These are phyloP conservation scores for Pleoardoris graminearum DNA, from an alignment of 2,329 filamentous ascomycete genomes.

Conservation along the genomic window DNA sequence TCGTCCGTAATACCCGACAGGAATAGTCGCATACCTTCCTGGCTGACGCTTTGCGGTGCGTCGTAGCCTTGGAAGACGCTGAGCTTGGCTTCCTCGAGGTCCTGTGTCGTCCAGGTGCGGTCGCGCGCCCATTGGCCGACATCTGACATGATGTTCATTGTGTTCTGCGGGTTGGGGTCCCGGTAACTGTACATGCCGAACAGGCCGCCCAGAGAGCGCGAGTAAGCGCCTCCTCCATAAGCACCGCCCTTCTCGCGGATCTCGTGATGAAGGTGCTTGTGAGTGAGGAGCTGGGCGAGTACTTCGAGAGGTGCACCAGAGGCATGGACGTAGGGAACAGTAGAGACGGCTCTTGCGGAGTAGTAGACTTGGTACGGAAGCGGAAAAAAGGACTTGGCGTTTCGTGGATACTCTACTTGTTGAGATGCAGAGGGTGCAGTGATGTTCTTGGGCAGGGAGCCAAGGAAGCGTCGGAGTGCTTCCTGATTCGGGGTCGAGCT, in stretches of 20 bases:
- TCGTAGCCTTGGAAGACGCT: constrained; percentile 91
- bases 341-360: constrained; percentile 78
- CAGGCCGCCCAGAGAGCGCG: constrained; percentile 75
- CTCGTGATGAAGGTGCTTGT: constrained; percentile 95
- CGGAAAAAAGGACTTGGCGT: constrained; percentile 81
- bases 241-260: constrained; percentile 97
- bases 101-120: constrained; percentile 76
- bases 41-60: constrained; percentile 82
- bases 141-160: constrained; percentile 78
- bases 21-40: constrained; percentile 86
- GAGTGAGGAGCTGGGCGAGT: constrained; percentile 86
- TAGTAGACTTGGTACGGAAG: constrained; percentile 98
- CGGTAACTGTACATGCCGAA: constrained; percentile 98
- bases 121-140: constrained; percentile 83
- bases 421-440: constrained; percentile 33
- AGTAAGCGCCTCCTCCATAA: constrained; percentile 89
- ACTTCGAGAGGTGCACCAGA: constrained; percentile 82
- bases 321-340: constrained; percentile 77
- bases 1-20: constrained; percentile 81
- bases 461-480: constrained; percentile 72
- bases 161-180: constrained; percentile 91
- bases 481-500: constrained; percentile 70
- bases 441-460: constrained; percentile 54
- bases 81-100: constrained; percentile 95
- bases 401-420: constrained; percentile 45